These are phyloP conservation scores for Melaleuca quinquenervia DNA, from an alignment of 345 rosid genomes.

Conservation along the genomic window DNA sequence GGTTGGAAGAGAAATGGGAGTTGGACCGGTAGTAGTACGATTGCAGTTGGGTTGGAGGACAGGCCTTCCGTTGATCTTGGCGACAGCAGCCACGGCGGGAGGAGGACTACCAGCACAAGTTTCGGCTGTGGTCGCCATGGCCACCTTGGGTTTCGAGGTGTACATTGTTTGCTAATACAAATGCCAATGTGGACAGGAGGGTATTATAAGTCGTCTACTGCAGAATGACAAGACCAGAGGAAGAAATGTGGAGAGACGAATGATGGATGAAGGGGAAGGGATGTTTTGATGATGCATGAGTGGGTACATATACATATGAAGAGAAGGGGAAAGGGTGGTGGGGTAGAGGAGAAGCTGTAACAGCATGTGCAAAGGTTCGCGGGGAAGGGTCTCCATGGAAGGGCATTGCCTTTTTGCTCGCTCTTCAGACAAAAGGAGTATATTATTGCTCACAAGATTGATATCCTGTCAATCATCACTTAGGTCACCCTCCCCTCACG, in stretches of 20 bases:
- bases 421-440: neutral
- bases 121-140: conserved; percentile 5
- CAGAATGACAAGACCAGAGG: neutral
- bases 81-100: neutral
- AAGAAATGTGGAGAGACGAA: neutral
- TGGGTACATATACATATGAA: neutral
- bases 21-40: conserved; percentile 13
- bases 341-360: neutral
- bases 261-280: neutral
- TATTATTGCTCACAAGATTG: neutral
- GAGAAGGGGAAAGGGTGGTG: neutral
- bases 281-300: neutral
- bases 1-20: conserved; percentile 12
- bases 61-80: conserved; percentile 45
- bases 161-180: conserved; percentile 18
- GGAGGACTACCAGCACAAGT: neutral
- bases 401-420: neutral
- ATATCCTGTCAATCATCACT: neutral
- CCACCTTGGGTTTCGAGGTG: conserved; percentile 25
- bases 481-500: neutral
- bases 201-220: neutral
- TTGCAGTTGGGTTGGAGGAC: conserved; percentile 58
- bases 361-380: neutral
- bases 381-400: neutral
- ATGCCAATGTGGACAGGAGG: neutral